A percentile compares a stretch with the other conserved stretches of the same genome.
phyloP scores from a whole-genome alignment of 768 basidiomycete genomes.

The Rhizopogon sp. region DNA sequence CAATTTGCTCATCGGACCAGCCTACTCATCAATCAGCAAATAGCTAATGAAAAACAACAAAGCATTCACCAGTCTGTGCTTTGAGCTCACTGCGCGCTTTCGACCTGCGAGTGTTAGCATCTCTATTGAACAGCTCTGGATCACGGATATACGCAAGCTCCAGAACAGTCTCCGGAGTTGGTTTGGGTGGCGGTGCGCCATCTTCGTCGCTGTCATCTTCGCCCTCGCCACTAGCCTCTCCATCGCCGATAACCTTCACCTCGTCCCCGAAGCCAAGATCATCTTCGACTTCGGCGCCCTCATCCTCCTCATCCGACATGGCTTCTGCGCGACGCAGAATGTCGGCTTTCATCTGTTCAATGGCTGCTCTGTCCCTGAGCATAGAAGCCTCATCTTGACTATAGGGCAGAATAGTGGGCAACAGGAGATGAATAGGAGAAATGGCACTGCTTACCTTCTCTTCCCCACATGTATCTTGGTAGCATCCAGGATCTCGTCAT shows the following conservation, averaged over 20 bases:
- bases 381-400: slow-evolving; percentile 43
- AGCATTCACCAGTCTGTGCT: slow-evolving; percentile 53
- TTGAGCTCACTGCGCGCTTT: slow-evolving; percentile 64
- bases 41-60: not conserved
- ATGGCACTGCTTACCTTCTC: slow-evolving; percentile 42
- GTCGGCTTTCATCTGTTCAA: slow-evolving; percentile 77
- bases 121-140: slow-evolving; percentile 72
- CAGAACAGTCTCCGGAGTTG: slow-evolving; percentile 55
- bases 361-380: slow-evolving; percentile 51
- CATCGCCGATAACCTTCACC: slow-evolving; percentile 56
- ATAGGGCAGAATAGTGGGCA: slow-evolving; percentile 2
- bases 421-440: slow-evolving; percentile 1
- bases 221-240: slow-evolving; percentile 38
- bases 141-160: slow-evolving; percentile 76
- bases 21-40: slow-evolving; percentile 31
- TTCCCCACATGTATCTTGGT: slow-evolving; percentile 58
- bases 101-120: slow-evolving; percentile 65
- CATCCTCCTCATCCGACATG: slow-evolving; percentile 63
- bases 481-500: slow-evolving; percentile 66
- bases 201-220: slow-evolving; percentile 27
- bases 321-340: slow-evolving; percentile 75
- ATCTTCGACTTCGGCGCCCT: slow-evolving; percentile 37
- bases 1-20: slow-evolving; percentile 81
- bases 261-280: slow-evolving; percentile 54
- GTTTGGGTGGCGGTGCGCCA: slow-evolving; percentile 12